phyloP scores from a whole-genome alignment of 129 eudicot genomes.

The Ambrosia artemisiifolia region DNA sequence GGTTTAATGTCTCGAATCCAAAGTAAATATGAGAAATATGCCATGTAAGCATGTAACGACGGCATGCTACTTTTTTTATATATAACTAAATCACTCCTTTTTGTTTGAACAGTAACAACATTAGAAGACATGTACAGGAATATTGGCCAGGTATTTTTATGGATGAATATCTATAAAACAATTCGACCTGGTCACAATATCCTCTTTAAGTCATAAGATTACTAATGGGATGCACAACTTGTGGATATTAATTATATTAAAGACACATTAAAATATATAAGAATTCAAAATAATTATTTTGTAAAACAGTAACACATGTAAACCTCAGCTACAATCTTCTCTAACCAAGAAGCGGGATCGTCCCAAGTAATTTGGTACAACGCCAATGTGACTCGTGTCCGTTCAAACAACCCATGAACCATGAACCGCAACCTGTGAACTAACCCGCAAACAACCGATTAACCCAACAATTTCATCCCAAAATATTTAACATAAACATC shows the following conservation, averaged over 20 bases:
- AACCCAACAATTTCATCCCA: slow-evolving; percentile 81
- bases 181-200: slow-evolving; percentile 86
- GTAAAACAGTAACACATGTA: slow-evolving; percentile 4
- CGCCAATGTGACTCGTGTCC: slow-evolving; percentile 93
- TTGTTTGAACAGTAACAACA: too few relatives aligned
- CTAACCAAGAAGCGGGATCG: slow-evolving; percentile 95
- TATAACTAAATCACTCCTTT: too few relatives aligned
- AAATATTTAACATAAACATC: slow-evolving; percentile 19
- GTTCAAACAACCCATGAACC: slow-evolving; percentile 82
- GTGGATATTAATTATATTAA: slow-evolving; percentile 21
- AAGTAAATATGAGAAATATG: too few relatives aligned
- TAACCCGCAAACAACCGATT: too few relatives aligned
- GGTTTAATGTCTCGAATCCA: too few relatives aligned
- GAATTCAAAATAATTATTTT: not conserved
- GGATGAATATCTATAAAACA: slow-evolving; percentile 96
- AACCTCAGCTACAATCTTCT: slow-evolving; percentile 95
- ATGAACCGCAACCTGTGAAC: too few relatives aligned
- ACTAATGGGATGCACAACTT: slow-evolving; percentile 99
- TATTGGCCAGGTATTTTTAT: slow-evolving; percentile 84
- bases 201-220: slow-evolving; percentile 87
- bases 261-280: not conserved
- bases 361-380: slow-evolving; percentile 92
- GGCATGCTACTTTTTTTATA: too few relatives aligned
- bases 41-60: too few relatives aligned
- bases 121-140: not conserved